Percentiles rank a stretch among this genome's conserved stretches.
Evolutionary conservation across 805 yeast species (phyloP).

Genomic region (Myxozyma udenii): DNA sequence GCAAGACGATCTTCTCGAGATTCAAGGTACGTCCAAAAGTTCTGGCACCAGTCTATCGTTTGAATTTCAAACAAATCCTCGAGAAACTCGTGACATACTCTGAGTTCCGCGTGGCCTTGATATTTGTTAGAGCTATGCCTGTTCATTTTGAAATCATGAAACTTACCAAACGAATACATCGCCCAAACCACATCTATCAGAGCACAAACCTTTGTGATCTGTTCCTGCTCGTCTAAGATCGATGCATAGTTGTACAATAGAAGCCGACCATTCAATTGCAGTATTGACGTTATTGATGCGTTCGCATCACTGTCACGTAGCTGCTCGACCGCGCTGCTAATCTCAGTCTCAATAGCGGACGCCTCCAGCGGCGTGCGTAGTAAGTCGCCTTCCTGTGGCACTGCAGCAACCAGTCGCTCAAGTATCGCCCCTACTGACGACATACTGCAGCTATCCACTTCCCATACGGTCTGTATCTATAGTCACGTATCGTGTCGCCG

Average conservation of each 20-base stretch:
- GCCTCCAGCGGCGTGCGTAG: not conserved
- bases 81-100: conserved; percentile 32
- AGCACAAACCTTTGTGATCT: conserved; percentile 16
- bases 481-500: too few species aligned
- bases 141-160: too few species aligned
- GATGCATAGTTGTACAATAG: conserved; percentile 23
- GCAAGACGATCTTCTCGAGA: conserved; percentile 34
- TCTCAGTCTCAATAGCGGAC: not conserved
- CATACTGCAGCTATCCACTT: too few species aligned
- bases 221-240: conserved; percentile 4
- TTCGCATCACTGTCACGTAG: too few species aligned
- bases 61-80: conserved; percentile 39
- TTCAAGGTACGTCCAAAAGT: conserved; percentile 39
- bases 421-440: not conserved
- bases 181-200: conserved; percentile 29
- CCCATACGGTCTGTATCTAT: too few species aligned
- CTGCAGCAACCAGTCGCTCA: not conserved
- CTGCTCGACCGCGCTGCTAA: not conserved
- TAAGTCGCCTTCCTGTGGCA: not conserved
- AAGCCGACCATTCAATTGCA: conserved; percentile 8
- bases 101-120: conserved; percentile 23
- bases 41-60: conserved; percentile 38
- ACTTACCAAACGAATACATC: conserved; percentile 10
- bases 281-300: not conserved
- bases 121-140: too few species aligned